A percentile compares a stretch with the other conserved stretches of the same genome.
Conservation (phyloP, 164 flowering plant species). For the Vitis rotundifolia region DNA sequence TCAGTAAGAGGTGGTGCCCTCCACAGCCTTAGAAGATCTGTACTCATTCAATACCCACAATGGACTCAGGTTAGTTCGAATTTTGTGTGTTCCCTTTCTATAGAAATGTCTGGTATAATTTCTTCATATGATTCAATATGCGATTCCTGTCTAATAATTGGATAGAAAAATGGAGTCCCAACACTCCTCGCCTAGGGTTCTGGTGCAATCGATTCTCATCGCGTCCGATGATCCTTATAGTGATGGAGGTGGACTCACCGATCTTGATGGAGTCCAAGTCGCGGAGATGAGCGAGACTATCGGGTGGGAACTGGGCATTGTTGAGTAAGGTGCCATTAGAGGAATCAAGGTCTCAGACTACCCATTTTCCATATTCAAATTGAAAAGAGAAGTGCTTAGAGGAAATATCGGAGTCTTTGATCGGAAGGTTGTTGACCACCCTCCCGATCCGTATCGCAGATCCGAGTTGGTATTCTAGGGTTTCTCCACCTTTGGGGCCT, state of each 20-base stretch:
- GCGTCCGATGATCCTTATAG: conserved; percentile 24
- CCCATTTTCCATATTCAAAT: conserved; percentile 49
- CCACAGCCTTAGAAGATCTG: too few species aligned
- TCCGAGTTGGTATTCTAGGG: conserved; percentile 38
- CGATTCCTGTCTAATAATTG: too few species aligned
- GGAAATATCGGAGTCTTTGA: conserved; percentile 72
- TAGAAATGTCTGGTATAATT: too few species aligned
- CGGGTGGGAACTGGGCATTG: conserved; percentile 23
- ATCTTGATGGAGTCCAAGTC: conserved; percentile 57
- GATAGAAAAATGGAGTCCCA: too few species aligned
- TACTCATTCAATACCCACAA: too few species aligned
- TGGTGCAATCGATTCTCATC: conserved; percentile 18
- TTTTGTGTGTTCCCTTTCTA: too few species aligned
- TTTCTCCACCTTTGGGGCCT: conserved; percentile 69
- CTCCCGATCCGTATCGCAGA: conserved; percentile 58
- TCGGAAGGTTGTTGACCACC: conserved; percentile 48
- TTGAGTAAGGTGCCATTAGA: conserved; percentile 73
- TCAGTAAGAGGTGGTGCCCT: too few species aligned
- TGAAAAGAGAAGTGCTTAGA: conserved; percentile 59
- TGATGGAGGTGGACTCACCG: conserved; percentile 57
- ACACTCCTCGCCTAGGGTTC: conserved; percentile 45
- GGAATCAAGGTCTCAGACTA: conserved; percentile 55
- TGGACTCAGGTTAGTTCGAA: too few species aligned
- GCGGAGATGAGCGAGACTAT: conserved; percentile 26
- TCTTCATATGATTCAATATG: too few species aligned